phyloP scores from a whole-genome alignment of 1,139 yeast species.

The Lodderomyces jiufengensis region DNA sequence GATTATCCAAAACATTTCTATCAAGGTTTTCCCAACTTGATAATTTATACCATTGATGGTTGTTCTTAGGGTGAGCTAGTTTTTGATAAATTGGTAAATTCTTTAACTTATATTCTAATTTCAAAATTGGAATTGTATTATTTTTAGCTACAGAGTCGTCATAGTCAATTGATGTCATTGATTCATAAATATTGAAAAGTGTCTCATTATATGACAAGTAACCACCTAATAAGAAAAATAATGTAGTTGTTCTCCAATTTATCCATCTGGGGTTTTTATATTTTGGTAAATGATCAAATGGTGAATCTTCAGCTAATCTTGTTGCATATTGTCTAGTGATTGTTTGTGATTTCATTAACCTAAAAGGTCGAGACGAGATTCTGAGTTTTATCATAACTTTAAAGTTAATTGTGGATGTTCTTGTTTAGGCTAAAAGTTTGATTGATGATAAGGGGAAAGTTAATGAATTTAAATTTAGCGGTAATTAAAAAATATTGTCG shows the following conservation, averaged over 20 bases:
- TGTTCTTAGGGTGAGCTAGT: conserved; percentile 35
- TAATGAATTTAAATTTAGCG: not conserved
- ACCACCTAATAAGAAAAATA: conserved; percentile 29
- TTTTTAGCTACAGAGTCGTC: conserved; percentile 10
- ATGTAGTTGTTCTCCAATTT: conserved; percentile 29
- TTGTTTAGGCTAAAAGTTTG: too few relatives aligned
- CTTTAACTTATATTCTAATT: conserved; percentile 47
- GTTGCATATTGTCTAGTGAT: conserved; percentile 16
- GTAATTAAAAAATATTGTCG: not conserved
- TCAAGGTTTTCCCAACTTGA: conserved; percentile 63
- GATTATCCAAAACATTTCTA: conserved; percentile 36
- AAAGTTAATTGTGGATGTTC: too few relatives aligned
- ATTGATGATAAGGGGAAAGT: too few relatives aligned
- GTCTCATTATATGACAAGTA: conserved; percentile 35
- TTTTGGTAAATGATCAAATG: conserved; percentile 31
- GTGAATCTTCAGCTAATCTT: conserved; percentile 32
- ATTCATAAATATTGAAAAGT: conserved; percentile 31
- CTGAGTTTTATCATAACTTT: too few relatives aligned
- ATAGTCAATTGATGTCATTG: conserved; percentile 23
- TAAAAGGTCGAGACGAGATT: too few relatives aligned
- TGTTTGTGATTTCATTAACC: too few relatives aligned
- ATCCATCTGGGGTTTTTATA: conserved; percentile 24
- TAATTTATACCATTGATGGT: conserved; percentile 40
- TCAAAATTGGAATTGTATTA: conserved; percentile 19
- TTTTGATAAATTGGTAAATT: conserved; percentile 51